Evolutionary conservation across 106 monocot genomes (phyloP).

Genomic region (Dendrobium nobile): DNA sequence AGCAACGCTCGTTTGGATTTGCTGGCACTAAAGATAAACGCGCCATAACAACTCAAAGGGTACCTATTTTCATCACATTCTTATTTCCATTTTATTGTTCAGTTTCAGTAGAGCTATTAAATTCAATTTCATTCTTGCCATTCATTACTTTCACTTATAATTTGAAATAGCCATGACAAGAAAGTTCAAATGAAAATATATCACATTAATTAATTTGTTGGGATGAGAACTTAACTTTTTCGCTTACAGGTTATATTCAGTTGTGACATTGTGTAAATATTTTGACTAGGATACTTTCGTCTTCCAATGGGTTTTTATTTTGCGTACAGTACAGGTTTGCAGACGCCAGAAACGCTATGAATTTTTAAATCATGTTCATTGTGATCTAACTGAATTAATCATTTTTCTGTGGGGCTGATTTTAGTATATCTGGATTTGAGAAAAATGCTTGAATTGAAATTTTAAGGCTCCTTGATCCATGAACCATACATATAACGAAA

Average conservation of each 20-base stretch:
- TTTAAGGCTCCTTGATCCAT: background rate
- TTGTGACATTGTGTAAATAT: background rate
- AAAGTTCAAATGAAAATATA: background rate
- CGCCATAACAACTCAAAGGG: conserved; percentile 87
- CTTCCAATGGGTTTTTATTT: background rate
- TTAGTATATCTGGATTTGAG: background rate
- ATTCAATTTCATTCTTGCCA: background rate
- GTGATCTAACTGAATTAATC: background rate
- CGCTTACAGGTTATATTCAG: background rate
- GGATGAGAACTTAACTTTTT: background rate
- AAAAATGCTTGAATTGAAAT: background rate
- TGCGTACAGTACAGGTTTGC: background rate
- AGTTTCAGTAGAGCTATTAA: background rate
- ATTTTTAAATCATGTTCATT: background rate
- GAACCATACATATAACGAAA: background rate
- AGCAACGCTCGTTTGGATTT: conserved; percentile 96
- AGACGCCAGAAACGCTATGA: background rate
- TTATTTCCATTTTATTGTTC: background rate
- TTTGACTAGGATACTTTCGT: background rate
- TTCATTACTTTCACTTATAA: background rate
- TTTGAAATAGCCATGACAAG: background rate
- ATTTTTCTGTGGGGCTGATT: background rate
- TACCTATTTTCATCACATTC: conserved; percentile 22
- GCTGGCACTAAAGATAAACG: conserved; percentile 99
- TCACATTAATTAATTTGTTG: background rate